These are phyloP conservation scores for Tieghemiomyces parasiticus DNA, from an alignment of 192 early-diverging fungal genomes.

Conservation along the genomic window DNA sequence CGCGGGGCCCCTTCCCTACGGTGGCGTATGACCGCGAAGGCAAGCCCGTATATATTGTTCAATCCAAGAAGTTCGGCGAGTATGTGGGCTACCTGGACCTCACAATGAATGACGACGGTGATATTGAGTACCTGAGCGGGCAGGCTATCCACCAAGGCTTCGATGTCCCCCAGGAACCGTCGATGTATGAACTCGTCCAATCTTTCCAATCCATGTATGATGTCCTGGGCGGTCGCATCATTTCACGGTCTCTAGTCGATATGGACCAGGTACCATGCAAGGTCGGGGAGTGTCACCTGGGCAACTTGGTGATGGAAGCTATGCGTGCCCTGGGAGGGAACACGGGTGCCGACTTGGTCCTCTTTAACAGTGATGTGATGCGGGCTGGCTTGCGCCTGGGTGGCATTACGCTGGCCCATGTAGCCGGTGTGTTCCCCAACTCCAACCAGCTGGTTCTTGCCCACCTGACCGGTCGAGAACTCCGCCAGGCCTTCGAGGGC, in stretches of 20 bases:
- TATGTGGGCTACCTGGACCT: slow-evolving; percentile 48
- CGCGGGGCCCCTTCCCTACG: slow-evolving; percentile 53
- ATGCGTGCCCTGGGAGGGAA: too few species aligned
- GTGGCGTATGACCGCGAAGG: slow-evolving; percentile 40
- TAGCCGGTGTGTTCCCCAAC: slow-evolving; percentile 48
- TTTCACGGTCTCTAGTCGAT: slow-evolving; percentile 24
- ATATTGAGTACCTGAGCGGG: slow-evolving; percentile 36
- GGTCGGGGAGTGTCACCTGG: slow-evolving; percentile 37
- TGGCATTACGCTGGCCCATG: slow-evolving; percentile 32
- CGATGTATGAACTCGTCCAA: slow-evolving; percentile 23
- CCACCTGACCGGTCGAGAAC: slow-evolving; percentile 29
- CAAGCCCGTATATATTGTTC: slow-evolving; percentile 49
- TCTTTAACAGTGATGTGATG: slow-evolving; percentile 51
- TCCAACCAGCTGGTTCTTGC: slow-evolving; percentile 34
- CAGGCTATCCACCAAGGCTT: slow-evolving; percentile 39
- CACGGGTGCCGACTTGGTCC: slow-evolving; percentile 19
- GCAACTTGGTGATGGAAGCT: slow-evolving; percentile 48
- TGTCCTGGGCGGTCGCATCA: slow-evolving; percentile 19
- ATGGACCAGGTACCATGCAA: slow-evolving; percentile 28
- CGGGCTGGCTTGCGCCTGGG: slow-evolving; percentile 34
- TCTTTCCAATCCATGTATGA: slow-evolving; percentile 27
- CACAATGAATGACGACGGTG: slow-evolving; percentile 36
- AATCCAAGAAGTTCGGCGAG: slow-evolving; percentile 47
- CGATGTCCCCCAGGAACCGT: slow-evolving; percentile 26
- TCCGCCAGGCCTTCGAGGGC: slow-evolving; percentile 32